phyloP scores from a whole-genome alignment of 768 basidiomycete genomes.

The Melanogaster broomeanus region DNA sequence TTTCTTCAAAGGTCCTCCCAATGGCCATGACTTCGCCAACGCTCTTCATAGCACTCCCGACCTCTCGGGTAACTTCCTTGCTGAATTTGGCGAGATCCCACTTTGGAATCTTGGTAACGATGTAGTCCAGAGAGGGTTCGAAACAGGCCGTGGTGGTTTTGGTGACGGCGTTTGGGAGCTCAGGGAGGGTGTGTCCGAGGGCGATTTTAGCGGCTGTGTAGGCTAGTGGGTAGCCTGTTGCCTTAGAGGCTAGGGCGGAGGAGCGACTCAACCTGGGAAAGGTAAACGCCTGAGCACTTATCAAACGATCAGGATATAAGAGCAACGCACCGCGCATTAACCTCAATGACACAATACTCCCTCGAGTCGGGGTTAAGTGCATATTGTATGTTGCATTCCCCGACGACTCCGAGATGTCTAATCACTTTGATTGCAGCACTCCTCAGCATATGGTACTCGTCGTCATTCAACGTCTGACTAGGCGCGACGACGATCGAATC shows the following conservation, averaged over 20 bases:
- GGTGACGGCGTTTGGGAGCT: conserved; percentile 97
- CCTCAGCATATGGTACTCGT: conserved; percentile 99
- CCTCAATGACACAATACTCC: conserved; percentile 98
- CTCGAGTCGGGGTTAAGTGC: conserved; percentile 89
- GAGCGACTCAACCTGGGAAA: conserved; percentile 70
- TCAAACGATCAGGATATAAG: neutral
- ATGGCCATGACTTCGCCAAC: conserved; percentile 99
- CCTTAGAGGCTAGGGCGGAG: conserved; percentile 96
- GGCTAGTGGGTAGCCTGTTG: conserved; percentile 97
- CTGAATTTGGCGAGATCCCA: conserved; percentile 99
- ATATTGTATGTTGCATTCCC: conserved; percentile 98
- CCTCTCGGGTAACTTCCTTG: conserved; percentile 87
- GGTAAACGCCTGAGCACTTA: conserved; percentile 1
- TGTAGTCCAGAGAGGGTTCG: conserved; percentile 98
- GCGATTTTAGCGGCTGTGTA: conserved; percentile 99
- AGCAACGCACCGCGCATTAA: conserved; percentile 78
- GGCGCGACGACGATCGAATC: conserved; percentile 99
- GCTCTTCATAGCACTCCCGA: conserved; percentile 98
- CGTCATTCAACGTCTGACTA: conserved; percentile 95
- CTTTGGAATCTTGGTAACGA: conserved; percentile 99
- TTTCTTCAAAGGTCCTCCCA: conserved; percentile 98
- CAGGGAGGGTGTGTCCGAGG: conserved; percentile 94
- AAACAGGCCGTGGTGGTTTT: conserved; percentile 99
- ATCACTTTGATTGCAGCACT: conserved; percentile 96
- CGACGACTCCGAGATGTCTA: conserved; percentile 88